Evolutionary conservation across 345 rosid species (phyloP), one percentile per base, ranked within the genome.

Genomic region (Citrus maxima): DNA sequence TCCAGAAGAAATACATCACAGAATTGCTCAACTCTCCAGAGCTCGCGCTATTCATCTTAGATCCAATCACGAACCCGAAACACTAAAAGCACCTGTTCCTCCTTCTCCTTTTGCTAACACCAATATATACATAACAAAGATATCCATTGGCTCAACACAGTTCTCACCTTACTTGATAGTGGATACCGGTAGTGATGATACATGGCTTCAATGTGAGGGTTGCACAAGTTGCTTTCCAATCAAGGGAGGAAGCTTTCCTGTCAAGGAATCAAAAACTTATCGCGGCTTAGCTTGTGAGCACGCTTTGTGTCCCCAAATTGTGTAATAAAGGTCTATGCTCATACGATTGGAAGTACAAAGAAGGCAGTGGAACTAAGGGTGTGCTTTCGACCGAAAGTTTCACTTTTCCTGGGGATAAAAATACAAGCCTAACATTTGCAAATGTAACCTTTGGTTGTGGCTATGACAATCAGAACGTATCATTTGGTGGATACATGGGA

Each of bases 181-280:
- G 35, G 77, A 63, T n/a, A 62, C 77, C 1, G 81, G 72, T 13
- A 28, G 56, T 28, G 22, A 72, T 25, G 37, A 25, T 21, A 71
- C 34, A 1, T 78, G 80, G 80, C 60, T 70, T 27, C 80, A 78
- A 30, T 70, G 81, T 40, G 28, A 42, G 4, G 71, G 61, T 10
- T 78, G 81, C 65, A 22, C 0, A 19, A 61, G 56, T 28, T 78
- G 81, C 60, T 71, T 78, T 58, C 35, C 4, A 1, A 21, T 71
- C 14, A 46, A 62, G 4, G 62, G 35, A 7, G 76, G 76, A 18
- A 24, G 62, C 24, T 71, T 27, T 13, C 34, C 4, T 12, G 13
- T 0, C 1, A 13, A 10, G 49, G 14, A 5, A 12, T 70, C 54
- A 27, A 38, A 8, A 25, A 16, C 70, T 19, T 78, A 59, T 64